Evolutionary conservation across 148 eudicot genomes (phyloP).

Genomic region (Chenopodium album): DNA sequence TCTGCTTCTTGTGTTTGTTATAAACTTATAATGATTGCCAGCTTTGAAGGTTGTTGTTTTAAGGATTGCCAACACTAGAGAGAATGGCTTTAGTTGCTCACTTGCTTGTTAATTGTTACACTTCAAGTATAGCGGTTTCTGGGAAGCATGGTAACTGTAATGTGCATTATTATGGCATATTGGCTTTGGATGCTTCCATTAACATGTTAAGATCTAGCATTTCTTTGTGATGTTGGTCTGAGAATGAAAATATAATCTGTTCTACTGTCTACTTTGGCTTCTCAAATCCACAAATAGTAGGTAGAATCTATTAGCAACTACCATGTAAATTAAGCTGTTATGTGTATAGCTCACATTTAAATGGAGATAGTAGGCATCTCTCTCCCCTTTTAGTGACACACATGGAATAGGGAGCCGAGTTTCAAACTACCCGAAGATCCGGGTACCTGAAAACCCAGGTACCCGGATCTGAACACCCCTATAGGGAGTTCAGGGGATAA

Average conservation of each 20-base stretch:
- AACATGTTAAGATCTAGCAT: background rate
- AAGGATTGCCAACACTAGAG: background rate
- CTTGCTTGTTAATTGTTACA: background rate
- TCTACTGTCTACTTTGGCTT: background rate
- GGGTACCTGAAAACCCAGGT: too few relatives aligned
- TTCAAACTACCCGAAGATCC: too few relatives aligned
- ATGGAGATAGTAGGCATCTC: background rate
- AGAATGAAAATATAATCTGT: background rate
- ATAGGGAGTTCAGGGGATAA: too few relatives aligned
- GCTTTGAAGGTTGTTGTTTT: background rate
- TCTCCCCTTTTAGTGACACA: background rate
- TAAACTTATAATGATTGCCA: background rate
- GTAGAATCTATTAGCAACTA: background rate
- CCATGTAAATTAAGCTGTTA: background rate
- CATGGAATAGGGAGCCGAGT: too few relatives aligned
- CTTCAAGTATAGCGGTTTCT: background rate
- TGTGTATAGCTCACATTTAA: background rate
- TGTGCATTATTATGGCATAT: background rate
- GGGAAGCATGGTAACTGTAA: background rate
- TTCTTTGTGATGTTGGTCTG: background rate
- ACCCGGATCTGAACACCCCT: too few relatives aligned
- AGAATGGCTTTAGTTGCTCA: background rate
- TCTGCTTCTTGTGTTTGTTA: background rate
- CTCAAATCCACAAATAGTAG: background rate
- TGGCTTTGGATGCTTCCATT: background rate